Evolutionary conservation across 495 filamentous ascomycete genomes (phyloP).

Genomic region (Entonaema liquescens): DNA sequence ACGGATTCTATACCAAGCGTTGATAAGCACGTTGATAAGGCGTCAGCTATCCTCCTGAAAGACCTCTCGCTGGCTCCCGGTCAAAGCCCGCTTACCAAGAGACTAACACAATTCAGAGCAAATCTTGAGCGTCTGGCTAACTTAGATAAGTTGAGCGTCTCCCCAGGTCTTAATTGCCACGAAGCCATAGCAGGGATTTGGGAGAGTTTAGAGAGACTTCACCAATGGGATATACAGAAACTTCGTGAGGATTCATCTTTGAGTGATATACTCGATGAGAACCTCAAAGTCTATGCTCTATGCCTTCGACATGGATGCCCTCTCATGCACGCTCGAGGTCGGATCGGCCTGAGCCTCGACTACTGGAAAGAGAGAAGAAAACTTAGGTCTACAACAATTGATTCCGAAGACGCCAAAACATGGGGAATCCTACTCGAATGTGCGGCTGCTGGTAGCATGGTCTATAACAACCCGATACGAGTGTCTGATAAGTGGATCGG

Average conservation of each 20-base stretch:
- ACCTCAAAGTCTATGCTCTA: conserved; percentile 62
- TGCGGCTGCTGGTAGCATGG: conserved; percentile 56
- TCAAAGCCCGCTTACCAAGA: conserved; percentile 65
- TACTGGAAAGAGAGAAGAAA: conserved; percentile 81
- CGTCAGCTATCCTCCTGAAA: conserved; percentile 62
- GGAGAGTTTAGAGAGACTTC: conserved; percentile 68
- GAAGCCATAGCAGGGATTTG: conserved; percentile 86
- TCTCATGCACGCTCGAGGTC: conserved; percentile 74
- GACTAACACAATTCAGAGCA: conserved; percentile 73
- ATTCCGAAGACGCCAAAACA: conserved; percentile 49
- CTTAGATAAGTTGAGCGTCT: conserved; percentile 79
- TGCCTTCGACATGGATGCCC: conserved; percentile 79
- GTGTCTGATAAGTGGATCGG: conserved; percentile 75
- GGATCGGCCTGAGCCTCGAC: conserved; percentile 79
- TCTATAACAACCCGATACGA: conserved; percentile 66
- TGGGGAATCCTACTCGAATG: conserved; percentile 74
- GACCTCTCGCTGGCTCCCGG: conserved; percentile 57
- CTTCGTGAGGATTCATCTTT: conserved; percentile 60
- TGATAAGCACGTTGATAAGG: conserved; percentile 57
- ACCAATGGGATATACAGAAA: conserved; percentile 72
- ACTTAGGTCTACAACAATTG: conserved; percentile 49
- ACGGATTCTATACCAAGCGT: conserved; percentile 58
- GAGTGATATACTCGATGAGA: conserved; percentile 59
- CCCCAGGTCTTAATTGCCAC: conserved; percentile 81
- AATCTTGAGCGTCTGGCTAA: conserved; percentile 82